Conservation (phyloP, 306 rosid genomes). For the Sindora glabra region DNA sequence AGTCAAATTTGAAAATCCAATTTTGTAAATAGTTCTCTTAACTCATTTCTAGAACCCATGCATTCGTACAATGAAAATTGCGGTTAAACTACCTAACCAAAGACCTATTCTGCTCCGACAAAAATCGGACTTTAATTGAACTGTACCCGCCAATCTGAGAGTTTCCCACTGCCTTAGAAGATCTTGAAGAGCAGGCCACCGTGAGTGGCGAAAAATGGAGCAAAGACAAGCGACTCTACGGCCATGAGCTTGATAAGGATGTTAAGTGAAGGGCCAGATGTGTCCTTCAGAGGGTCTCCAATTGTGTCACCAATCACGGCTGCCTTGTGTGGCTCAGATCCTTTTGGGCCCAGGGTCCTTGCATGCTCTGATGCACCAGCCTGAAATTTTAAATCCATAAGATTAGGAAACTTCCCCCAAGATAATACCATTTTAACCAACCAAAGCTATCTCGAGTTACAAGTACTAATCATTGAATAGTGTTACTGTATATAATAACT, state of each 20-base stretch:
- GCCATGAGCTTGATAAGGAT: conserved; percentile 79
- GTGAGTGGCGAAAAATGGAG: conserved; percentile 66
- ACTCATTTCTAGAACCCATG: too few relatives aligned
- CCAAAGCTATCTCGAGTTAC: too few relatives aligned
- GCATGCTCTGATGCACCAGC: conserved; percentile 75
- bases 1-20: too few relatives aligned
- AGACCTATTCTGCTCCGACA: not conserved
- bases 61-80: conserved; percentile 21
- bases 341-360: conserved; percentile 60
- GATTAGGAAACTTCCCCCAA: too few relatives aligned
- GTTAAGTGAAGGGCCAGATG: conserved; percentile 75
- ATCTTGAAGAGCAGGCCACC: conserved; percentile 68
- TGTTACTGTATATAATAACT: too few relatives aligned
- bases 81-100: not conserved
- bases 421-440: too few relatives aligned
- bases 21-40: too few relatives aligned
- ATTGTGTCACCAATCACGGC: conserved; percentile 76
- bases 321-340: conserved; percentile 66
- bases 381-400: conserved; percentile 14
- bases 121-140: conserved; percentile 1
- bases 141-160: conserved; percentile 6
- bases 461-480: not conserved
- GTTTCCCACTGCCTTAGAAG: conserved; percentile 19
- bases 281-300: conserved; percentile 69
- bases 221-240: conserved; percentile 55